Conservation (phyloP, 1,139 yeast species). For the Yamadazyma conglobata region DNA sequence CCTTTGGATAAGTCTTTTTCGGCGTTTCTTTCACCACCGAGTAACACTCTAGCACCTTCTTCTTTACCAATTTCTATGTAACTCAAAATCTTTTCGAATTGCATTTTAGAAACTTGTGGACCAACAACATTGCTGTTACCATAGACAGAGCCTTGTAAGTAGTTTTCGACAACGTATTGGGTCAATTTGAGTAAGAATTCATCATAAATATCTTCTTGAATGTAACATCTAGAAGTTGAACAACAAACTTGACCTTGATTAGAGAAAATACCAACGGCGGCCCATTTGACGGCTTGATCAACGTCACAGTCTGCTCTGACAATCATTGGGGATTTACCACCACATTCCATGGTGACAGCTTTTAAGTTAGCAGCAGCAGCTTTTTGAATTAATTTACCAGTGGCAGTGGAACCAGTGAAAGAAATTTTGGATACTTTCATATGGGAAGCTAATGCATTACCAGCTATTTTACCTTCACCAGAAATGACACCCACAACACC, state of each 20-base stretch:
- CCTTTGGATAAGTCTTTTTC: slow-evolving; percentile 41
- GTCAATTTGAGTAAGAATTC: slow-evolving; percentile 46
- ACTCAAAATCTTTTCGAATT: slow-evolving; percentile 55
- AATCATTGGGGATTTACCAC: slow-evolving; percentile 82
- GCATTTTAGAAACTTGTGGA: slow-evolving; percentile 71
- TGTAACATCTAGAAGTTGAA: slow-evolving; percentile 44
- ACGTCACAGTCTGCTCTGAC: slow-evolving; percentile 74
- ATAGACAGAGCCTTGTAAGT: slow-evolving; percentile 58
- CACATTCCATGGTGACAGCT: slow-evolving; percentile 86
- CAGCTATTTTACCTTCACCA: slow-evolving; percentile 54
- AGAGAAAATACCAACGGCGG: slow-evolving; percentile 77
- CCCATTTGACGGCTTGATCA: slow-evolving; percentile 79
- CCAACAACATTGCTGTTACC: slow-evolving; percentile 63
- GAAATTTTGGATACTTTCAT: slow-evolving; percentile 60
- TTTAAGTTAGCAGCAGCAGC: slow-evolving; percentile 60
- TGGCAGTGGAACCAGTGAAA: slow-evolving; percentile 59
- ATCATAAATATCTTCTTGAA: slow-evolving; percentile 41
- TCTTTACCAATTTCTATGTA: slow-evolving; percentile 51
- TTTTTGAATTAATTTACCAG: slow-evolving; percentile 59
- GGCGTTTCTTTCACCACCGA: slow-evolving; percentile 45
- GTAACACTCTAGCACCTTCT: slow-evolving; percentile 52
- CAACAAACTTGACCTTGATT: slow-evolving; percentile 60
- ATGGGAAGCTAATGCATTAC: slow-evolving; percentile 57
- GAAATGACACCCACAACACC: slow-evolving; percentile 65
- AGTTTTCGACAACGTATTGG: slow-evolving; percentile 35